Conservation (phyloP, 306 rosid species). For the Prunus persica region Prunus_persica_NCBIv2 NC_034011.1:21028001-21028500, state of each 20-base stretch:
- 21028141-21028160: constrained; percentile 46
- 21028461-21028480: neutral
- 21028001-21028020: constrained; percentile 34
- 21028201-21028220: constrained; percentile 35
- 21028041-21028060: constrained; percentile 30
- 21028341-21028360: neutral
- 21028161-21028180: constrained; percentile 44
- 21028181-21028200: constrained; percentile 62
- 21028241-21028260: constrained; percentile 22
- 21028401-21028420: neutral
- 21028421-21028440: neutral
- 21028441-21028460: too few relatives aligned
- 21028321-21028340: neutral
- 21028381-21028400: neutral
- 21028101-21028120: constrained; percentile 33
- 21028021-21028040: constrained; percentile 22
- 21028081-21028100: constrained; percentile 30
- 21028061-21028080: constrained; percentile 25
- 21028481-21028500: neutral
- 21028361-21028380: neutral
- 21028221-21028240: constrained; percentile 29
- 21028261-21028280: constrained; percentile 23
- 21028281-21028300: constrained; percentile 21
- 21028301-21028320: constrained; percentile 20
- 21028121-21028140: constrained; percentile 37